phyloP scores from a whole-genome alignment of 441 rosid genomes.

The Brassica balearica region DNA sequence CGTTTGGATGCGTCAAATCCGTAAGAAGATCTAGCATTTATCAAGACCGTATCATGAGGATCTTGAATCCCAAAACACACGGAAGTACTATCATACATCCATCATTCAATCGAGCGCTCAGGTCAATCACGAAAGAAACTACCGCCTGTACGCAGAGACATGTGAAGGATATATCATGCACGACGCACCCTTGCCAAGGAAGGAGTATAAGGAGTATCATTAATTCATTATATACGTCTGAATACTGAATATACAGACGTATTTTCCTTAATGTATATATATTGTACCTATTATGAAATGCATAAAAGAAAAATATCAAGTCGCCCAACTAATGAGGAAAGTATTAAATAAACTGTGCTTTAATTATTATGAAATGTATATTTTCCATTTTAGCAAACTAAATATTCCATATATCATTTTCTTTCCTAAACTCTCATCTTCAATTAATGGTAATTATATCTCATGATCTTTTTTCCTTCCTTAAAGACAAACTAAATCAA shows the following conservation, averaged over 20 bases:
- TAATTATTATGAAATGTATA: slow-evolving; percentile 22
- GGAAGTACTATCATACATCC: slow-evolving; percentile 1
- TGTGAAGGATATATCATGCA: background rate
- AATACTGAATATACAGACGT: background rate
- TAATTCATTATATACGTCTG: too few relatives aligned
- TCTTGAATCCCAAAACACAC: background rate
- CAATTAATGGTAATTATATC: slow-evolving; percentile 27
- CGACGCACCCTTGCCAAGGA: background rate
- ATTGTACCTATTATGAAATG: background rate
- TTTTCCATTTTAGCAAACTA: slow-evolving; percentile 34
- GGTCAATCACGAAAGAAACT: background rate
- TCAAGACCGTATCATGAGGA: background rate
- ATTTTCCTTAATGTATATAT: background rate
- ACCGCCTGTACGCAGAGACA: background rate
- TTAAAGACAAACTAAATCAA: slow-evolving; percentile 34
- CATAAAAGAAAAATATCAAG: background rate
- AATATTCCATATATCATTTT: slow-evolving; percentile 30
- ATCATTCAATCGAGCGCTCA: background rate
- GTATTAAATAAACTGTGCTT: slow-evolving; percentile 18
- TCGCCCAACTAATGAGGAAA: slow-evolving; percentile 3
- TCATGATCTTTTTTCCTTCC: slow-evolving; percentile 37
- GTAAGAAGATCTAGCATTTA: slow-evolving; percentile 1
- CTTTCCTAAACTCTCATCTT: slow-evolving; percentile 31
- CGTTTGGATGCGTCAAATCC: background rate
- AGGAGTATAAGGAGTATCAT: background rate